phyloP scores from a whole-genome alignment of 2,329 filamentous ascomycete genomes.

The Hypoxylon rubiginosum region DNA sequence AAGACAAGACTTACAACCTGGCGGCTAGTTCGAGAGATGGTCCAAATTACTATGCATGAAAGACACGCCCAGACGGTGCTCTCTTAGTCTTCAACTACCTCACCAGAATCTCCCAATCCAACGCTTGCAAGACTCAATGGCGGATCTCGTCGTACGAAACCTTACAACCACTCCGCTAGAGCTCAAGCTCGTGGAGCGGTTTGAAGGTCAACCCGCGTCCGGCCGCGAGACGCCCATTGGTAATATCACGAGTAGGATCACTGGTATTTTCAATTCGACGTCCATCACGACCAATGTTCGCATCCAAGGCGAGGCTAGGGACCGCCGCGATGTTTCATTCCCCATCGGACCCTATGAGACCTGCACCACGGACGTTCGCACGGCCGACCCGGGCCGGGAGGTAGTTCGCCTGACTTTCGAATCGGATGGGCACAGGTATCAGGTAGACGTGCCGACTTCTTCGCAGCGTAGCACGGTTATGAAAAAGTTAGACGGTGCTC shows the following conservation, averaged over 20 bases:
- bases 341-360: slow-evolving; percentile 77
- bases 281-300: slow-evolving; percentile 51
- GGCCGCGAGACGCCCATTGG: slow-evolving; percentile 59
- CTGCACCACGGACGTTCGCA: slow-evolving; percentile 71
- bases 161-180: slow-evolving; percentile 80
- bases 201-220: slow-evolving; percentile 66
- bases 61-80: slow-evolving; percentile 29
- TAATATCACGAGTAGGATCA: slow-evolving; percentile 61
- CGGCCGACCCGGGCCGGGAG: slow-evolving; percentile 72
- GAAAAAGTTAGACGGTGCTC: slow-evolving; percentile 64
- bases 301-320: slow-evolving; percentile 71
- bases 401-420: slow-evolving; percentile 82
- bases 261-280: slow-evolving; percentile 60
- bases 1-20: slow-evolving; percentile 24
- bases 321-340: slow-evolving; percentile 73
- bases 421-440: slow-evolving; percentile 73
- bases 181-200: slow-evolving; percentile 80
- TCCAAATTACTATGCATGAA: slow-evolving; percentile 20
- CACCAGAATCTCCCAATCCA: slow-evolving; percentile 4
- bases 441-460: slow-evolving; percentile 78
- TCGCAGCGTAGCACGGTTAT: slow-evolving; percentile 72
- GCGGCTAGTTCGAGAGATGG: slow-evolving; percentile 20
- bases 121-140: slow-evolving; percentile 54
- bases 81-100: slow-evolving; percentile 29
- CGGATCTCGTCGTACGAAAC: slow-evolving; percentile 81